phyloP scores from a whole-genome alignment of 495 filamentous ascomycete species.

The Saxispiralis lemnorum region DNA sequence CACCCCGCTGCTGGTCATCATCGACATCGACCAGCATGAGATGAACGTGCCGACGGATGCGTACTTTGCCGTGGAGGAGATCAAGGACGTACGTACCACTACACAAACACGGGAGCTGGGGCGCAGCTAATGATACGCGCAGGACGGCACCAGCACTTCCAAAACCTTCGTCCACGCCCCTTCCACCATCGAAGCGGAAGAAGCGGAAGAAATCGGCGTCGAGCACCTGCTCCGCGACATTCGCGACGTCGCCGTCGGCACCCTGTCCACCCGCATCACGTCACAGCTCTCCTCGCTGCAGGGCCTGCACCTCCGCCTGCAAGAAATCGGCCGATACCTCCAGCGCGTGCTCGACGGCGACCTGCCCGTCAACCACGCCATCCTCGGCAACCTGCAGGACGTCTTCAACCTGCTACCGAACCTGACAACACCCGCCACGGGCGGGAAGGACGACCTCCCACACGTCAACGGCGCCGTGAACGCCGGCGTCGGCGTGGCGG shows the following conservation, averaged over 20 bases:
- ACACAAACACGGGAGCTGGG: no score
- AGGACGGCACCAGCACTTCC: constrained; percentile 95
- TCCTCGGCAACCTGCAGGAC: constrained; percentile 92
- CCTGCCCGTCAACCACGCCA: constrained; percentile 90
- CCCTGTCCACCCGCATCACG: constrained; percentile 92
- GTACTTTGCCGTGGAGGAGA: constrained; percentile 98
- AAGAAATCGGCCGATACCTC: constrained; percentile 87
- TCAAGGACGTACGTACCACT: constrained; percentile 84
- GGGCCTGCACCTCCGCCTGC: constrained; percentile 83
- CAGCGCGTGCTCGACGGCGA: constrained; percentile 87
- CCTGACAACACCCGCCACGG: constrained; percentile 61
- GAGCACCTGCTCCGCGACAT: constrained; percentile 97
- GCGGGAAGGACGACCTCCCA: constrained; percentile 22
- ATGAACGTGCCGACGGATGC: constrained; percentile 95
- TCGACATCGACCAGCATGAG: constrained; percentile 96
- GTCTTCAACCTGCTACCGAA: constrained; percentile 98
- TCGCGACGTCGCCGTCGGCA: constrained; percentile 92
- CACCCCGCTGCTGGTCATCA: constrained; percentile 88
- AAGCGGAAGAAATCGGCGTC: constrained; percentile 96
- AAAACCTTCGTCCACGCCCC: constrained; percentile 99
- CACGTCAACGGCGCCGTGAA: constrained; percentile 19
- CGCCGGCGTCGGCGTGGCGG: constrained; percentile 26
- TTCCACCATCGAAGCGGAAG: constrained; percentile 95
- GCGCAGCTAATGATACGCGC: constrained; percentile 13
- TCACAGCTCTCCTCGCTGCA: constrained; percentile 94